Evolutionary conservation across 352 stramenopile genomes (phyloP).

Genomic region (Phytopythium delawarense): DNA sequence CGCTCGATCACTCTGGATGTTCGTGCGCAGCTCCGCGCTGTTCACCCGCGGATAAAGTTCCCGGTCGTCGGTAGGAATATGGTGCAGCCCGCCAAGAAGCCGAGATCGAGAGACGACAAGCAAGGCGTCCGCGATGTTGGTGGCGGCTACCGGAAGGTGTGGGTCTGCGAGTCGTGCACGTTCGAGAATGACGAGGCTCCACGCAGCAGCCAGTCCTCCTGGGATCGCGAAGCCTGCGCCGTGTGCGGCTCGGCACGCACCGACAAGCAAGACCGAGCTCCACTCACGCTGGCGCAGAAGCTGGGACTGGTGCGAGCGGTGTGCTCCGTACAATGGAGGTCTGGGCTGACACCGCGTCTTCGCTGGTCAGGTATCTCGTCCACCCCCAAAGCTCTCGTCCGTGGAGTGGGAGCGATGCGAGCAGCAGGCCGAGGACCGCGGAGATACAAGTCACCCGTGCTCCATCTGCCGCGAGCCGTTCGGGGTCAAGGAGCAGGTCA

Average conservation of each 20-base stretch:
- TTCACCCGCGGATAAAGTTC: not conserved
- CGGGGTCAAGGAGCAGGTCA: constrained; percentile 70
- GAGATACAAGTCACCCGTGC: constrained; percentile 62
- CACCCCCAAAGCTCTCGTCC: constrained; percentile 53
- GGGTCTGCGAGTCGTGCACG: constrained; percentile 77
- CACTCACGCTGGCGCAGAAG: constrained; percentile 65
- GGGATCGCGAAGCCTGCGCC: constrained; percentile 32
- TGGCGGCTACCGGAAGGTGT: constrained; percentile 49
- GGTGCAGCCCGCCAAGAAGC: not conserved
- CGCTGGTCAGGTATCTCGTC: constrained; percentile 32
- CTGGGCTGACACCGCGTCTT: not conserved
- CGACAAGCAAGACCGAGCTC: constrained; percentile 20
- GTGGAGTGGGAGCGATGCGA: constrained; percentile 76
- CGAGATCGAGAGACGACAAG: not conserved
- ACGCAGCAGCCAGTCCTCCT: constrained; percentile 1
- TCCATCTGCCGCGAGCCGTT: constrained; percentile 80
- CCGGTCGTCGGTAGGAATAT: not conserved
- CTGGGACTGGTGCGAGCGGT: constrained; percentile 46
- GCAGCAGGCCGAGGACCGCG: constrained; percentile 51
- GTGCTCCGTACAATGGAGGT: not conserved
- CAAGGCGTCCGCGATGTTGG: not conserved
- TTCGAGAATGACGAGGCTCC: constrained; percentile 58
- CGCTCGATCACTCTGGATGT: constrained; percentile 48
- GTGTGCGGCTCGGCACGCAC: constrained; percentile 33
- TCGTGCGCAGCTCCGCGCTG: constrained; percentile 8